phyloP scores from a whole-genome alignment of 2,329 filamentous ascomycete genomes.

The Pyrenochaeta sp. region DNA sequence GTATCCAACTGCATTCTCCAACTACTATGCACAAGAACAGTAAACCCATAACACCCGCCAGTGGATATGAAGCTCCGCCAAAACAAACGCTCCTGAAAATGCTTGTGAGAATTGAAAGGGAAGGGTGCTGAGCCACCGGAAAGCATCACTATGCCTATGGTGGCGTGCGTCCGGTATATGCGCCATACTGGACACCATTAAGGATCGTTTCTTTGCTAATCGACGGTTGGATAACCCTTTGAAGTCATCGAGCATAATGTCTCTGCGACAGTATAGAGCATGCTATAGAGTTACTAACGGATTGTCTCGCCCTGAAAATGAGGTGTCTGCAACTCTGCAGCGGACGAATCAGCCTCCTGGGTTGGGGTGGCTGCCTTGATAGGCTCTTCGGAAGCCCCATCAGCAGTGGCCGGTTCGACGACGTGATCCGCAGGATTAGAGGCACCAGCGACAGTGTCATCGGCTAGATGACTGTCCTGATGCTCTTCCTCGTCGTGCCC shows the following conservation, averaged over 20 bases:
- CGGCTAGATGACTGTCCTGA: slow-evolving; percentile 5
- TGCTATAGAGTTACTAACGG: slow-evolving; percentile 21
- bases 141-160: neutral
- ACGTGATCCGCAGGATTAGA: slow-evolving; percentile 12
- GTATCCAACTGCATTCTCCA: slow-evolving; percentile 28
- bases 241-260: slow-evolving; percentile 1
- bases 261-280: neutral
- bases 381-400: slow-evolving; percentile 11
- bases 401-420: slow-evolving; percentile 2
- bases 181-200: neutral
- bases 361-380: slow-evolving; percentile 21
- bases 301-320: slow-evolving; percentile 32
- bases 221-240: neutral
- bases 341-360: slow-evolving; percentile 31
- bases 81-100: slow-evolving; percentile 48
- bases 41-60: slow-evolving; percentile 34
- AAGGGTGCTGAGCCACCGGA: slow-evolving; percentile 1
- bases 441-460: slow-evolving; percentile 20
- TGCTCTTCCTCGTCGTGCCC: slow-evolving; percentile 32
- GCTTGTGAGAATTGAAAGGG: slow-evolving; percentile 35
- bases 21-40: slow-evolving; percentile 13
- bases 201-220: neutral
- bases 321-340: slow-evolving; percentile 34
- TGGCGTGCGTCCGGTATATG: neutral
- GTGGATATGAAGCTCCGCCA: slow-evolving; percentile 40